Evolutionary conservation across 208 protist species (phyloP).

Genomic region (Crithidia expoeki): DNA sequence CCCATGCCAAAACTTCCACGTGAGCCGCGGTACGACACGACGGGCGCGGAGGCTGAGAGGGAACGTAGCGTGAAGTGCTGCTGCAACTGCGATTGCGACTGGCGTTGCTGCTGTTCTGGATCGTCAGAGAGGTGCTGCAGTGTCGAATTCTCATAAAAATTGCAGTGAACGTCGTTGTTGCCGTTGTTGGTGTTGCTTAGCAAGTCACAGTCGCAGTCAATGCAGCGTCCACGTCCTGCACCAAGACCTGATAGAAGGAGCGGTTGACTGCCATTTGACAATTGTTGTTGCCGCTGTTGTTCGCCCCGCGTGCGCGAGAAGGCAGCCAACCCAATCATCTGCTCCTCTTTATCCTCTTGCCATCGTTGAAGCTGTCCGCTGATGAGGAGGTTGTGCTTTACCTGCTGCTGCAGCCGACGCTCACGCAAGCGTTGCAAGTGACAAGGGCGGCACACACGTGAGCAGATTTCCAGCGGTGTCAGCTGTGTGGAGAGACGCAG

Average conservation of each 20-base stretch:
- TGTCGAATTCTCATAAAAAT: not conserved
- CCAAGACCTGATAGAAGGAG: not conserved
- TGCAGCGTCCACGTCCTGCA: not conserved
- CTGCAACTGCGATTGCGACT: too few relatives aligned
- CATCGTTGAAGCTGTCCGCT: conserved; percentile 15
- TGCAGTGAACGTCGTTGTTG: not conserved
- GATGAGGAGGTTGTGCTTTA: conserved; percentile 11
- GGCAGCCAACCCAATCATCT: conserved; percentile 4
- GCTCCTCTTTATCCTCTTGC: conserved; percentile 11
- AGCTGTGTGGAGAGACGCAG: conserved; percentile 11
- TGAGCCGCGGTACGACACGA: conserved; percentile 7
- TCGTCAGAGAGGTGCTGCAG: not conserved
- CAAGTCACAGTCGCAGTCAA: not conserved
- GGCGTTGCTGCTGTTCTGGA: not conserved
- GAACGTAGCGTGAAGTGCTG: not conserved
- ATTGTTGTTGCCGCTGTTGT: conserved; percentile 2
- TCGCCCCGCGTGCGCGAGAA: not conserved
- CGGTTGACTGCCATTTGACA: not conserved
- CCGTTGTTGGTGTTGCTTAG: not conserved
- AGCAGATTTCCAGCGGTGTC: conserved; percentile 29
- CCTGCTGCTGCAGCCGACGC: conserved; percentile 19
- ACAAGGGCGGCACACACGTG: conserved; percentile 31
- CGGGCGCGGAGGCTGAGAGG: conserved; percentile 20
- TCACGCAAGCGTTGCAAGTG: conserved; percentile 25
- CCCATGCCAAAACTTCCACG: conserved; percentile 10